Conservation (phyloP, 805 yeast genomes). For the Metschnikowia arizonensis region DNA sequence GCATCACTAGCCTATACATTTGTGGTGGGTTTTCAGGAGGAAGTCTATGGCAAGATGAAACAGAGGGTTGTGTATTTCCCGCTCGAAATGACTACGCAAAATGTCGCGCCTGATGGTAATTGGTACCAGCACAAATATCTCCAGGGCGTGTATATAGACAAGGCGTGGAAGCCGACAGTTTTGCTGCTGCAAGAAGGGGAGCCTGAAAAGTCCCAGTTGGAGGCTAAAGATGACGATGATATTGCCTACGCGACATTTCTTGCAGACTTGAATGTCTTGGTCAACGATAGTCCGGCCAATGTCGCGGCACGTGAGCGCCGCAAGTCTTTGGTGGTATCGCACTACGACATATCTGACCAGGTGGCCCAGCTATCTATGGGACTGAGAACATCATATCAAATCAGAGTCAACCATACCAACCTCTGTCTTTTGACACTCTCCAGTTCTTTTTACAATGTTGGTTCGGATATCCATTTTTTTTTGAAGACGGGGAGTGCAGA, state of each 20-base stretch:
- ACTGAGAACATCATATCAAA: conserved; percentile 24
- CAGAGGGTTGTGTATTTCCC: conserved; percentile 36
- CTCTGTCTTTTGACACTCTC: conserved; percentile 33
- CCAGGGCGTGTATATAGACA: conserved; percentile 24
- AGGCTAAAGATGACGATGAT: not conserved
- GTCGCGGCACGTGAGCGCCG: conserved; percentile 21
- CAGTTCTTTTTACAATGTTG: conserved; percentile 34
- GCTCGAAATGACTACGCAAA: conserved; percentile 23
- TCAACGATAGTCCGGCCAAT: conserved; percentile 32
- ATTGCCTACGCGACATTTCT: conserved; percentile 16
- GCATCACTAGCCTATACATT: conserved; percentile 35
- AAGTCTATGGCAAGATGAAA: conserved; percentile 11
- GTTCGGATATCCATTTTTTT: conserved; percentile 35
- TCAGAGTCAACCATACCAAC: conserved; percentile 29
- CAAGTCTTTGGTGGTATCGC: conserved; percentile 9
- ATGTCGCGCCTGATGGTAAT: conserved; percentile 24
- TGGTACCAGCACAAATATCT: conserved; percentile 30
- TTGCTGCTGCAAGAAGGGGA: not conserved
- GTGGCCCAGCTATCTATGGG: conserved; percentile 12
- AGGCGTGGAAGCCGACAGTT: conserved; percentile 24
- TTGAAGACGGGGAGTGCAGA: conserved; percentile 23
- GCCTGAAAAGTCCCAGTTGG: not conserved
- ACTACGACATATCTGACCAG: conserved; percentile 9
- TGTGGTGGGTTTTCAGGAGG: conserved; percentile 30
- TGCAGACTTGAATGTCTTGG: conserved; percentile 30